Base-by-base conservation (phyloP, 768 basidiomycete genomes). In the Cystofilobasidium ferigula region DNA sequence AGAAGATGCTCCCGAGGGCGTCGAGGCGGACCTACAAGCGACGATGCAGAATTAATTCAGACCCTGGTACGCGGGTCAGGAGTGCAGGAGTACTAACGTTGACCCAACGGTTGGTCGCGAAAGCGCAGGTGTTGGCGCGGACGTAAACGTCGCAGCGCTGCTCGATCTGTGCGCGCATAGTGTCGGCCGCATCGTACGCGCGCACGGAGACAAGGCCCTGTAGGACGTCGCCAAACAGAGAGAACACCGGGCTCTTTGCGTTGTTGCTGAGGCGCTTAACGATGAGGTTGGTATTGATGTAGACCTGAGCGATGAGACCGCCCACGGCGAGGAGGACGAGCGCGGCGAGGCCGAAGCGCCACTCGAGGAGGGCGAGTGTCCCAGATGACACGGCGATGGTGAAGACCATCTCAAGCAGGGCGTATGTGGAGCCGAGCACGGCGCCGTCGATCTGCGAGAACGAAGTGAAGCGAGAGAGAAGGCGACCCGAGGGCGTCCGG, bases 171-270 rank as follows among this genome's bases (percentile, higher is more conserved):
- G 62, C 68, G 72, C 79, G 76, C 80, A 84, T 2, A 73, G 74
- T 72, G 24, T 64, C 35, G 68, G 69, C 61, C 58, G 82, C 83
- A 5, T 82, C 82, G 71, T 84, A 88, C 0, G 86, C 86, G 28
- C 85, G 79, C 64, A 88, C 83, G 7, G 84, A 75, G 7, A 76
- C 77, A 35, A 85, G 71, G 12, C 85, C 86, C 67, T 80, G 74
- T 42, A 87, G 81, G 0, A 85, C 79, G 9, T 64, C 42, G 24
- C 54, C 76, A 73, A 54, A 54, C 28, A 81, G 80, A 24, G 78
- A 79, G 57, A 81, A 76, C 4, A 82, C 77, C 0, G 82, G 82
- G 6, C 79, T 76, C 53, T 79, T 78, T 2, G n/a, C n/a, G n/a
- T 78, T 77, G 63, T 80, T 81, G 57, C 79, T 81, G 47, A 14